A percentile compares a stretch with the other conserved stretches of the same genome.
Conservation (phyloP, 495 filamentous ascomycete species). For the Tetracladium marchalianum region DNA sequence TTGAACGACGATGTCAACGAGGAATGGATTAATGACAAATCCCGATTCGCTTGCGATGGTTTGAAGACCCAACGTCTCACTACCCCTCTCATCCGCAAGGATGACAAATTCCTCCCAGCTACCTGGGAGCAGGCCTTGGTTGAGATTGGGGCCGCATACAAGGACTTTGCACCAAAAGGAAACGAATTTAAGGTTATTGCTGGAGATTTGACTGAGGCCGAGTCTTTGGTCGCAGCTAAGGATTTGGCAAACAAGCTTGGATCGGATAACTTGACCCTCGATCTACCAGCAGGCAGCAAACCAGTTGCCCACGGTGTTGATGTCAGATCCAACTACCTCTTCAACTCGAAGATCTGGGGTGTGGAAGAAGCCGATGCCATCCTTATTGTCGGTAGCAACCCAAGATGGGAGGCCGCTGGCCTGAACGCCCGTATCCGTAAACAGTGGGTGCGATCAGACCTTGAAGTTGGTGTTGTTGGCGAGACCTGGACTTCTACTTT, state of each 20-base stretch:
- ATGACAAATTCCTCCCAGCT: slow-evolving; percentile 79
- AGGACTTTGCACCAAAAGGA: slow-evolving; percentile 63
- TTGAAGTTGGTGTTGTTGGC: slow-evolving; percentile 86
- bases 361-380: slow-evolving; percentile 91
- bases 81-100: slow-evolving; percentile 78
- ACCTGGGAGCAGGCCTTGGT: slow-evolving; percentile 90
- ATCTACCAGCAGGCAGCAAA: slow-evolving; percentile 72
- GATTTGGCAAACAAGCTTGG: slow-evolving; percentile 91
- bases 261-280: slow-evolving; percentile 90
- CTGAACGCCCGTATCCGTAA: slow-evolving; percentile 95
- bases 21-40: slow-evolving; percentile 99
- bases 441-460: slow-evolving; percentile 91
- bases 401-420: slow-evolving; percentile 85
- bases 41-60: slow-evolving; percentile 94
- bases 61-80: slow-evolving; percentile 90
- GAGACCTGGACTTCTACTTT: slow-evolving; percentile 89
- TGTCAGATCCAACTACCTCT: slow-evolving; percentile 85
- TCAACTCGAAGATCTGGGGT: slow-evolving; percentile 90
- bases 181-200: slow-evolving; percentile 96
- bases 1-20: slow-evolving; percentile 98
- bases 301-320: slow-evolving; percentile 90
- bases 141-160: slow-evolving; percentile 69
- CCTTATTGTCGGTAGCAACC: slow-evolving; percentile 88
- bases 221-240: slow-evolving; percentile 92
- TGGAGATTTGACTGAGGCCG: slow-evolving; percentile 80